Conservation (phyloP, 139 green algal genomes). For the Chlorella sp. region DNA sequence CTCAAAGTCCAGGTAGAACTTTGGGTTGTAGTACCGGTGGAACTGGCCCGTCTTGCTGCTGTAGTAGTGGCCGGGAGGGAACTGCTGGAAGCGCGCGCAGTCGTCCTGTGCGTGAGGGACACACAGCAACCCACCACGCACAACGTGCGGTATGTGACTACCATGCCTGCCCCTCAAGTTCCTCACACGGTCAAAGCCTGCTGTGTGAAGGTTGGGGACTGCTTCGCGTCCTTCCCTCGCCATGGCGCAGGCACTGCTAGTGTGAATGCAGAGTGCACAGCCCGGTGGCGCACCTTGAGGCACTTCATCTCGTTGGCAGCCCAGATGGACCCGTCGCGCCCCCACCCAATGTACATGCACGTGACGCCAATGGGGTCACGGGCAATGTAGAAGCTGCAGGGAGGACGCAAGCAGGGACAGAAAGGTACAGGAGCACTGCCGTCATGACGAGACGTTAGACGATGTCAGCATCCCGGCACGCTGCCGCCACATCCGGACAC, state of each 20-base stretch:
- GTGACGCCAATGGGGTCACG: slow-evolving; percentile 93
- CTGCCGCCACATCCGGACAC: no score
- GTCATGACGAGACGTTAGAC: no score
- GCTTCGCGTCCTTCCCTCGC: no score
- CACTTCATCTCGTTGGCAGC: slow-evolving; percentile 96
- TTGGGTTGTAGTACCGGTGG: slow-evolving; percentile 13
- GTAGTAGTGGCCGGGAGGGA: slow-evolving; percentile 73
- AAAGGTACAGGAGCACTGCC: no score
- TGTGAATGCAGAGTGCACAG: background rate
- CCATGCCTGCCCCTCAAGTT: no score
- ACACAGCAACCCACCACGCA: no score
- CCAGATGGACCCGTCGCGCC: slow-evolving; percentile 79
- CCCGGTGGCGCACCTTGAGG: slow-evolving; percentile 58
- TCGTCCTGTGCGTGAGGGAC: no score
- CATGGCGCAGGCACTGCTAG: background rate
- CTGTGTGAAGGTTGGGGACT: no score
- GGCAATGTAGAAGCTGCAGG: slow-evolving; percentile 55
- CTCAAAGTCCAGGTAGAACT: slow-evolving; percentile 48
- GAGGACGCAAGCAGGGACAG: no score
- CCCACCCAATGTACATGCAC: slow-evolving; percentile 89
- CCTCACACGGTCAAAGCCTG: no score
- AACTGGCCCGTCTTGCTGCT: slow-evolving; percentile 55
- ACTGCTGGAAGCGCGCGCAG: slow-evolving; percentile 53
- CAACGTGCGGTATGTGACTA: no score
- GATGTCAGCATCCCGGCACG: no score